Evolutionary conservation across 2,329 filamentous ascomycete species (phyloP).

Genomic region (Cladosporium phlei): DNA sequence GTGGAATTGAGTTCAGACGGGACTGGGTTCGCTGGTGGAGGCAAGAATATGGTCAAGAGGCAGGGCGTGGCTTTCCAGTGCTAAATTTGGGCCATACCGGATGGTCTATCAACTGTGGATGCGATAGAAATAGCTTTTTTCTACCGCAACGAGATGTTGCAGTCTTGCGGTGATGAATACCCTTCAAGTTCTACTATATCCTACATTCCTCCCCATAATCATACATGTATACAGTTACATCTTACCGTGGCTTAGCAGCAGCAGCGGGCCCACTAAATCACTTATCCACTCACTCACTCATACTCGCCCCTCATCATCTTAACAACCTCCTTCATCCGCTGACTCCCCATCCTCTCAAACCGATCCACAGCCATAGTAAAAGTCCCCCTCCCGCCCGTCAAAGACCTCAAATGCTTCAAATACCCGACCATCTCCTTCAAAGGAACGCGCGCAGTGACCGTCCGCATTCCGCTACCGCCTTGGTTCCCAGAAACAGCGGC

Average conservation of each 20-base stretch:
- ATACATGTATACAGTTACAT: too few relatives aligned
- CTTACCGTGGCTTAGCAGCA: too few relatives aligned
- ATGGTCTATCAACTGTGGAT: too few relatives aligned
- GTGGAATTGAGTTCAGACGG: conserved; percentile 80
- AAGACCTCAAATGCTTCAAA: conserved; percentile 77
- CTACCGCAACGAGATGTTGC: too few relatives aligned
- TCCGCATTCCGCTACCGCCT: conserved; percentile 36
- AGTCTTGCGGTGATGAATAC: too few relatives aligned
- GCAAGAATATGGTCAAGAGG: conserved; percentile 75
- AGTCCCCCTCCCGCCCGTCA: conserved; percentile 78
- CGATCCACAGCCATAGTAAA: conserved; percentile 71
- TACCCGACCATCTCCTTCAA: conserved; percentile 97
- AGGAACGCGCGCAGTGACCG: conserved; percentile 81
- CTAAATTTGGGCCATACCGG: not conserved
- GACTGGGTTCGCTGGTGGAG: conserved; percentile 87
- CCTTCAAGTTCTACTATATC: too few relatives aligned
- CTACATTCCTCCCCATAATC: too few relatives aligned
- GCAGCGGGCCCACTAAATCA: too few relatives aligned
- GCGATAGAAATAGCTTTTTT: too few relatives aligned
- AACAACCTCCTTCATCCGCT: conserved; percentile 55
- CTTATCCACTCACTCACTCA: conserved; percentile 2
- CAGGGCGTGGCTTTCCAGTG: conserved; percentile 75
- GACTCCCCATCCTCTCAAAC: conserved; percentile 62
- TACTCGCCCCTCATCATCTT: conserved; percentile 26
- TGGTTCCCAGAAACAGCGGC: conserved; percentile 14